Base-by-base conservation (phyloP, 2,329 filamentous ascomycete species). In the Fonsecaea pedrosoi region DNA sequence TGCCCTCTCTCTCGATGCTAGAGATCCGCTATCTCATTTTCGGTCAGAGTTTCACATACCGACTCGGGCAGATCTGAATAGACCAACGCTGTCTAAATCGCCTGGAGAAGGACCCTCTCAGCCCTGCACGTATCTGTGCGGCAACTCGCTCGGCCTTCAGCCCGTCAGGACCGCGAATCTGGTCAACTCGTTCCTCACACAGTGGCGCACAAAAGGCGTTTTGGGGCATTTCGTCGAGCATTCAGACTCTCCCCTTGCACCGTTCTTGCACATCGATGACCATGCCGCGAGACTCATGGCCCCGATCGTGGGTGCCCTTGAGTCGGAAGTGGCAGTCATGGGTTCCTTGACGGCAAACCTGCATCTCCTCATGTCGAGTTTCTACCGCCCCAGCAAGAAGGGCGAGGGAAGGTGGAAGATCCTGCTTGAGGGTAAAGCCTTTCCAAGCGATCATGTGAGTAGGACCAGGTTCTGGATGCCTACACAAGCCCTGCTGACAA, bases 101-200 rank as follows among this genome's bases (percentile, higher is more conserved):
- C 66, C 67, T 21, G 71, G 73, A 4, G 75, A 78, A 66, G 72
- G 78, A 54, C 77, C 76, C 1, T 77, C 78, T 48, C 73, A 79
- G n/a, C 73, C 70, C 21, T 73, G 74, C 13, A 89, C 92, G 66
- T 97, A 97, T 78, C 88, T 97, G 70, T 94, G 92, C 71, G 94
- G 94, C 64, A 96, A 97, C 81, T 96, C 92, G 0, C 85, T 97
- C 1, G 93, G 93, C 42, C 86, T 94, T 3, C 93, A 97, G 77
- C 92, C 94, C 54, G 87, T 86, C 69, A 85, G 85, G 13, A 88
- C 89, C 0, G 82, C 85, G 18, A 80, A 84, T 15, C 89, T 92
- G 69, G 80, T 96, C 69, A 82, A 89, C 54, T 85, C 87, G 4
- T 92, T 96, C 72, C 85, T 96, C 0, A 86, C 90, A 69, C 92